Percentiles rank a stretch among this genome's conserved stretches.
Conservation (phyloP, 306 rosid genomes). For the Carpinus fangiana region DNA sequence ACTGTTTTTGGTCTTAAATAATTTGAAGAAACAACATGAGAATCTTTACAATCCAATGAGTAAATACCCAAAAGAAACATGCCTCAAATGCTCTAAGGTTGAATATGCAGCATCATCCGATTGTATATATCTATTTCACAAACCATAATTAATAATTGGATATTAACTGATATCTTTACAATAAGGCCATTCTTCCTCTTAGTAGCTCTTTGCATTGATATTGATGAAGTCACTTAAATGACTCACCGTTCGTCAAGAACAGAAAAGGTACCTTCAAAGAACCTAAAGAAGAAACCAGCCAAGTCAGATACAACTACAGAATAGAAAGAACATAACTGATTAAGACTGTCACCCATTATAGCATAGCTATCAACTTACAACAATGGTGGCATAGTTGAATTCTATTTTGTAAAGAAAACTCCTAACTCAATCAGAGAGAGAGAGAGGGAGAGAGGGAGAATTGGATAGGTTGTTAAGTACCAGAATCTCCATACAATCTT, state of each 20-base stretch:
- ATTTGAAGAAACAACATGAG: not conserved
- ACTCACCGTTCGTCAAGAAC: conserved; percentile 41
- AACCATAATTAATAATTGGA: not conserved
- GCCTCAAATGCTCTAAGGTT: not conserved
- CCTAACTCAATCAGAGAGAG: not conserved
- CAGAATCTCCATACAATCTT: conserved; percentile 30
- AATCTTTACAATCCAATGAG: not conserved
- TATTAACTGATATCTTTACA: not conserved
- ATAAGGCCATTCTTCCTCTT: not conserved
- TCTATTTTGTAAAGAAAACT: not conserved
- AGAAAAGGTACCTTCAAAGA: conserved; percentile 32
- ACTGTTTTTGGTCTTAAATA: not conserved
- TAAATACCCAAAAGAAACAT: not conserved
- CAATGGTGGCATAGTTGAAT: not conserved
- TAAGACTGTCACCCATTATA: not conserved
- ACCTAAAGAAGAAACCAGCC: conserved; percentile 12
- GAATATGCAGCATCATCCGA: fast-evolving
- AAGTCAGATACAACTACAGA: not conserved
- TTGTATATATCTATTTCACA: not conserved
- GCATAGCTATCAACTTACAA: not conserved
- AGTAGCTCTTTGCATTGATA: not conserved
- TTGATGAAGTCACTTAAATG: not conserved
- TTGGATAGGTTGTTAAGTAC: not conserved
- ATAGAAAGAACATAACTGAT: not conserved
- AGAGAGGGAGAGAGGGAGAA: not conserved